These are phyloP conservation scores for Trichocladium uniseriatum DNA, from an alignment of 495 filamentous ascomycete species.

Conservation along the genomic window DNA sequence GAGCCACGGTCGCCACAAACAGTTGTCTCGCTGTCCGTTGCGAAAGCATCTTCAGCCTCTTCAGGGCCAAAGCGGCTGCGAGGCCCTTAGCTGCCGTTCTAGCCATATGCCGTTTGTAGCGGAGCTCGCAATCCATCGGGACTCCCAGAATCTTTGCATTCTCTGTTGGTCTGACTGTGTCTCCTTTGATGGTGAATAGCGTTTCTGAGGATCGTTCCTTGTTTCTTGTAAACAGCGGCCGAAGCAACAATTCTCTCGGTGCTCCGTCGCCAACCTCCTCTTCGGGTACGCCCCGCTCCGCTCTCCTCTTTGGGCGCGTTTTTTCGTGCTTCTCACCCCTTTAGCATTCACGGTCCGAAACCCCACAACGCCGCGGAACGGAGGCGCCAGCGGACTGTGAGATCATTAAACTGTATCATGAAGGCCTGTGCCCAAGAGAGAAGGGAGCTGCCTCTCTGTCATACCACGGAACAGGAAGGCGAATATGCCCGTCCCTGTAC, in stretches of 20 bases:
- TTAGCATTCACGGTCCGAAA: not conserved
- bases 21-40: constrained; percentile 3
- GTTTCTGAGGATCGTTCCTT: no score
- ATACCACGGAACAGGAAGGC: no score
- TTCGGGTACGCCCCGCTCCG: not conserved
- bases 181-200: no score
- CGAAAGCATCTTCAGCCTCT: constrained; percentile 1
- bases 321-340: not conserved
- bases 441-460: no score
- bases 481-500: no score
- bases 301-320: not conserved
- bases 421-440: not conserved
- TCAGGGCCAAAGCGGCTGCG: constrained; percentile 10
- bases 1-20: constrained; percentile 2
- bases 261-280: not conserved
- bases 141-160: constrained; percentile 1
- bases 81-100: constrained; percentile 19
- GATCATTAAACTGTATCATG: not conserved
- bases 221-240: not conserved
- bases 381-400: not conserved
- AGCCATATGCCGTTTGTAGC: constrained; percentile 2
- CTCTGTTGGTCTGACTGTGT: not conserved
- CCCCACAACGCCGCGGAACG: not conserved
- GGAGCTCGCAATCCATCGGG: constrained; percentile 2
- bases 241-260: not conserved